Evolutionary conservation across 768 basidiomycete genomes (phyloP).

Genomic region (Xerocomellus amylosporus): DNA sequence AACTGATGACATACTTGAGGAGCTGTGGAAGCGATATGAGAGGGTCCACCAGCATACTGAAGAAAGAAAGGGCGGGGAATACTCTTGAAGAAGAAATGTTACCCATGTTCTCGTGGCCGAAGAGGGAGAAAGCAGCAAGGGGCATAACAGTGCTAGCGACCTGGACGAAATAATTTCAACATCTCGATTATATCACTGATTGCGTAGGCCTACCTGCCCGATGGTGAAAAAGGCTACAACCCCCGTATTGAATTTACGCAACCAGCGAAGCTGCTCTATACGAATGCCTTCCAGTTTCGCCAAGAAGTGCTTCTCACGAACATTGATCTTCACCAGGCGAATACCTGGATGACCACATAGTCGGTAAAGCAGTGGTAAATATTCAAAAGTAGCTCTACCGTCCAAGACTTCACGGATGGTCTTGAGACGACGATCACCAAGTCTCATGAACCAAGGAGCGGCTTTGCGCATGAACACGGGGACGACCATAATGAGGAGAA

Average conservation of each 20-base stretch:
- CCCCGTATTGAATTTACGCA: constrained; percentile 25
- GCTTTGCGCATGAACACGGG: constrained; percentile 33
- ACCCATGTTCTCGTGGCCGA: constrained; percentile 29
- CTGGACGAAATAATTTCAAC: constrained; percentile 10
- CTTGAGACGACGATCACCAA: constrained; percentile 30
- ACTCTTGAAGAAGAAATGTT: constrained; percentile 17
- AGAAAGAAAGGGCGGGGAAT: constrained; percentile 32
- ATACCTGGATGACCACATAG: constrained; percentile 12
- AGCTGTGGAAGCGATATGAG: constrained; percentile 30
- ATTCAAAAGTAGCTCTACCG: constrained; percentile 9
- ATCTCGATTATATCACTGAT: not conserved
- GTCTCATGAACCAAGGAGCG: constrained; percentile 26
- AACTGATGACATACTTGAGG: constrained; percentile 20
- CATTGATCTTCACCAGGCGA: constrained; percentile 29
- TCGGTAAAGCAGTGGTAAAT: not conserved
- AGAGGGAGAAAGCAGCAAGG: constrained; percentile 32
- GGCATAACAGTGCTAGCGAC: constrained; percentile 30
- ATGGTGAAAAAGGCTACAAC: constrained; percentile 25
- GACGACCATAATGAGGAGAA: constrained; percentile 29
- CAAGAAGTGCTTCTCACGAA: constrained; percentile 25
- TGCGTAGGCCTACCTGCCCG: constrained; percentile 16
- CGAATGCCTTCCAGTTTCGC: constrained; percentile 23
- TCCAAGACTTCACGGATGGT: constrained; percentile 29
- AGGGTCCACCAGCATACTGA: constrained; percentile 32
- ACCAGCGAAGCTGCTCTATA: constrained; percentile 23